Base-by-base conservation (phyloP, 441 rosid genomes). In the Omphalea diandra region DNA sequence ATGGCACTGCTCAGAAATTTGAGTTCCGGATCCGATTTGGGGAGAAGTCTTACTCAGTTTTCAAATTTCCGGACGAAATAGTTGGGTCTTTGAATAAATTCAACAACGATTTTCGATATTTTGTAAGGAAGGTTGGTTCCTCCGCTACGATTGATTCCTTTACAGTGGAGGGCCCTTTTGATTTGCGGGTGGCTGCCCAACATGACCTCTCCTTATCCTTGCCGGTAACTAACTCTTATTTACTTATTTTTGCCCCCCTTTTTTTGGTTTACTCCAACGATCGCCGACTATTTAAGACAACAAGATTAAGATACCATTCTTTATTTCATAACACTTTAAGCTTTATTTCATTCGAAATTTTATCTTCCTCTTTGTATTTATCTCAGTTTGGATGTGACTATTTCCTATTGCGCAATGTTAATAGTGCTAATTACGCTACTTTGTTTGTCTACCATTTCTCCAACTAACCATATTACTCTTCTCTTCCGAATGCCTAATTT, bases 1-100 rank as follows among this genome's bases (percentile, higher is more conserved):
- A 79, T 43, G 91, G 90, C 65, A 32, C 26, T 5, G 79, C 84
- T 56, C 88, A 70, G 75, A 83, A 81, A 62, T 82, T 77, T 32
- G 91, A 86, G 78, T 83, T 89, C 70, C 86, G 85, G 79, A 79
- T 88, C 88, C 90, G 86, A 67, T 79, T 84, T 7, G 91, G 89
- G 11, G 85, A 84, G 74, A 77, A n/a, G n/a, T n/a, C 57, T 55
- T 59, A 77, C 63, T 56, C 86, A 65, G 76, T 80, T 68, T 84
- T 87, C 69, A 63, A 77, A 62, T 83, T 83, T 71, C 84, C 93
- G 1, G 86, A 88, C 54, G 88, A 86, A 55, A 79, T 82, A 0
- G n/a, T n/a, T n/a, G 66, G 50, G 7, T 74, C 83, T 24, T 87
- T 93, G 90, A 85, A 77, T 50, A 81, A 67, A 50, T 53, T 74